Conservation (phyloP, 208 protist species). For the Trichomonas vaginalis region DNA sequence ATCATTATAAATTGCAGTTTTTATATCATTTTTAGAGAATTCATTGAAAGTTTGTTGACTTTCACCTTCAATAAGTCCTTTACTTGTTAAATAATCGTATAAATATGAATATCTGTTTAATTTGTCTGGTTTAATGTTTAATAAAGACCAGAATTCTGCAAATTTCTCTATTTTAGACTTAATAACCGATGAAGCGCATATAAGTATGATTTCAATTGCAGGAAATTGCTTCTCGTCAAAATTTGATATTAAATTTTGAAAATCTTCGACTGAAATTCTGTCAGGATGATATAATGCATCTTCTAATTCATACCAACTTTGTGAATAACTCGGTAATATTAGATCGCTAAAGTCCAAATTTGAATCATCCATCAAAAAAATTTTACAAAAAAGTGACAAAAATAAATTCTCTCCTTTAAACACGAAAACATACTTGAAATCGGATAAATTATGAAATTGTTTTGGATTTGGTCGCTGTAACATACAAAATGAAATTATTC, state of each 20-base stretch:
- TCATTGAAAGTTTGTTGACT: neutral
- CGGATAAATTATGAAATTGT: too few species aligned
- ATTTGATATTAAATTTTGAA: neutral
- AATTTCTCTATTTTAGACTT: neutral
- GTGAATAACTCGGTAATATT: neutral
- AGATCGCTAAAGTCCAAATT: neutral
- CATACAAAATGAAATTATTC: too few species aligned
- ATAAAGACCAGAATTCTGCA: neutral
- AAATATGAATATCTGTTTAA: too few species aligned
- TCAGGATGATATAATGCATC: neutral
- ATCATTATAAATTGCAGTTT: neutral
- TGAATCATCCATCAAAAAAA: neutral
- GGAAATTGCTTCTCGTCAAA: neutral
- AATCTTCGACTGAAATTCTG: neutral
- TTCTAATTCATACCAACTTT: neutral
- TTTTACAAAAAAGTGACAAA: neutral
- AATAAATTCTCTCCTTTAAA: too few species aligned
- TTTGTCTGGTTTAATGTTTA: neutral
- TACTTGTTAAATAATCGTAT: too few species aligned
- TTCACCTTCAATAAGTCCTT: too few species aligned
- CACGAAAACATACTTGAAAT: too few species aligned
- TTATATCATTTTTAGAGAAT: neutral
- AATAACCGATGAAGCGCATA: neutral
- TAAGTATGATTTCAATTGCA: neutral
- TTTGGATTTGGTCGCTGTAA: too few species aligned